Base-by-base conservation (phyloP, 805 yeast genomes). In the Metschnikowia matae region DNA sequence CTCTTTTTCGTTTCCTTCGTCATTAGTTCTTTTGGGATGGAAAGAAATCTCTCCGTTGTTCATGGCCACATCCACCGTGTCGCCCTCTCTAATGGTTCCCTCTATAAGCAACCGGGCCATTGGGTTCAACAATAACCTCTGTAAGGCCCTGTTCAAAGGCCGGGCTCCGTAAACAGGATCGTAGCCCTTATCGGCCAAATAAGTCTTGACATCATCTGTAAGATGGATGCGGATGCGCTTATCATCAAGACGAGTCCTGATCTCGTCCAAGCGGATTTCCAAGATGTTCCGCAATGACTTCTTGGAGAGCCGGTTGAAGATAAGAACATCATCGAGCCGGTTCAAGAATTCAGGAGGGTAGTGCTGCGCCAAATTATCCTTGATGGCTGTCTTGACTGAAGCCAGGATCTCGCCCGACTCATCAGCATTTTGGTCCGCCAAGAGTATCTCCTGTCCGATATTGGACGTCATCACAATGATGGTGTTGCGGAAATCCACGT, bases 321-420 rank as follows among this genome's bases (percentile, higher is more conserved):
- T 90, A 15, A 94, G 74, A n/a, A 89, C 82, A 55, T 94, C 98
- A 63, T 94, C 98, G 59, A 94, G 79, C 66, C 99, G 84, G 67
- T 94, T 94, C 65, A 94, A 78, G 61, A 94, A 94, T 68, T 94
- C 99, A 0, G 99, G 99, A 17, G 98, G 91, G 61, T 94, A 94
- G 59, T 80, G 69, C 40, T 70, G 71, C 58, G 80, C 85, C 80
- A 94, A 83, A 7, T 80, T 73, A 10, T 89, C 87, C 34, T 82
- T 66, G 7, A 94, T 90, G 58, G 76, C 69, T 2, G 64, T 59
- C 62, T 85, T 84, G 3, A 84, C 78, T 15, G 69, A 67, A 2
- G 73, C 70, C 40, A 78, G 68, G 40, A 89, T 86, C 48, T 66
- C 69, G 8, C 89, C 89, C 49, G 81, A 81, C 8, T 82, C 84